Evolutionary conservation across 495 filamentous ascomycete species (phyloP).

Genomic region (Penicillium manginii): DNA sequence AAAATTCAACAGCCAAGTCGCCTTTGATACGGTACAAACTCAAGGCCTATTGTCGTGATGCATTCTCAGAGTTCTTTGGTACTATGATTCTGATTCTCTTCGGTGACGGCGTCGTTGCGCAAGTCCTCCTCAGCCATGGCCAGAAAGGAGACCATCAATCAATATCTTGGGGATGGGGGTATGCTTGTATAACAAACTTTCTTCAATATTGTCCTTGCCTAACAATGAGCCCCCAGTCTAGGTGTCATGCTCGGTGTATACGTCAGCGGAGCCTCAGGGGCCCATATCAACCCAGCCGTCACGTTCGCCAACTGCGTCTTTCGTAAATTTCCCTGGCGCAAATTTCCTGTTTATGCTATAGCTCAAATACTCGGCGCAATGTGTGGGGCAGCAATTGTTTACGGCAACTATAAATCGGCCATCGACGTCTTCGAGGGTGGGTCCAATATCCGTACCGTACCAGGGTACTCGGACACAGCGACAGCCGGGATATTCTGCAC

Average conservation of each 20-base stretch:
- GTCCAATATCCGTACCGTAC: conserved; percentile 56
- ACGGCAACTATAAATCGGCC: conserved; percentile 59
- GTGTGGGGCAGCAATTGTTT: conserved; percentile 56
- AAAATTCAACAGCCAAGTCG: conserved; percentile 7
- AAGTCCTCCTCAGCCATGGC: conserved; percentile 56
- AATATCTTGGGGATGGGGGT: conserved; percentile 68
- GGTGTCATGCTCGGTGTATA: conserved; percentile 73
- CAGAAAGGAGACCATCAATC: conserved; percentile 61
- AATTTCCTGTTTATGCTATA: conserved; percentile 56
- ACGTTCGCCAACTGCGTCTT: conserved; percentile 66
- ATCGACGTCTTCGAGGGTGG: conserved; percentile 61
- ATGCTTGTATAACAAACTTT: conserved; percentile 25
- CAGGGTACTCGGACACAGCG: conserved; percentile 56
- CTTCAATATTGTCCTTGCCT: not conserved
- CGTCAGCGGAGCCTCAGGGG: conserved; percentile 59
- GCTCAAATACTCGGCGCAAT: conserved; percentile 61
- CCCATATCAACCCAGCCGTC: conserved; percentile 67
- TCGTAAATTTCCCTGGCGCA: conserved; percentile 64
- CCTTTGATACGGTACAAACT: conserved; percentile 52
- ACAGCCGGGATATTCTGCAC: conserved; percentile 70
- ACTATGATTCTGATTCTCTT: conserved; percentile 66
- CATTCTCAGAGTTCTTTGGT: conserved; percentile 66
- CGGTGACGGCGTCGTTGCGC: conserved; percentile 64
- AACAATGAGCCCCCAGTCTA: conserved; percentile 25
- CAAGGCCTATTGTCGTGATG: conserved; percentile 52